These are phyloP conservation scores for Cryptosporidium meleagridis DNA, from an alignment of 169 alveolate species.

Conservation along the genomic window DNA sequence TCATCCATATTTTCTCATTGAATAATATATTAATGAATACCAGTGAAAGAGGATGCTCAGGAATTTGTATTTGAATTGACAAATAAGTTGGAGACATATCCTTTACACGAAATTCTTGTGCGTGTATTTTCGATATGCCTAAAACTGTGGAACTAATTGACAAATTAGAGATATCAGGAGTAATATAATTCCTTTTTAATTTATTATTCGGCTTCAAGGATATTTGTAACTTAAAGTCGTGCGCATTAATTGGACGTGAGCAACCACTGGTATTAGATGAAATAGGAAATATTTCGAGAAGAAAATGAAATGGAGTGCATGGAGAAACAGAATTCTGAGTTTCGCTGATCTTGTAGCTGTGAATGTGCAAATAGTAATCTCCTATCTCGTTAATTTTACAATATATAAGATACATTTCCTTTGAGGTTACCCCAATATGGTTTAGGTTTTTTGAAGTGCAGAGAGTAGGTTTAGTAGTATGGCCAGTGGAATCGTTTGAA, in stretches of 20 bases:
- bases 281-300: constrained; percentile 19
- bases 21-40: constrained; percentile 18
- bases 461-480: background rate
- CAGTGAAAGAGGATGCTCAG: constrained; percentile 15
- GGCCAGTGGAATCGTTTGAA: background rate
- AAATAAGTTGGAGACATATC: constrained; percentile 13
- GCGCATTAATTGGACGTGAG: background rate
- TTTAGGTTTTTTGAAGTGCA: constrained; percentile 11
- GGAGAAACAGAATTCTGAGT: constrained; percentile 36
- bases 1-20: constrained; percentile 21
- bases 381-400: constrained; percentile 22
- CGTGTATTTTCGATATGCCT: background rate
- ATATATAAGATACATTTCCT: constrained; percentile 37
- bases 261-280: background rate
- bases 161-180: background rate
- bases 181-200: background rate
- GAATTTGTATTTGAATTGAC: constrained; percentile 7
- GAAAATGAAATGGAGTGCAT: constrained; percentile 63
- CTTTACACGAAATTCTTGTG: constrained; percentile 25
- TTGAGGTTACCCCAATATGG: background rate
- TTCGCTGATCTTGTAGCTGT: constrained; percentile 43
- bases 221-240: background rate
- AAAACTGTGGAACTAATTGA: background rate
- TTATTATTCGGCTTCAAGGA: background rate
- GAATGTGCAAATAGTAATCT: constrained; percentile 49